Base-by-base conservation (phyloP, 148 eudicot species). In the Dianthus caryophyllus region DNA sequence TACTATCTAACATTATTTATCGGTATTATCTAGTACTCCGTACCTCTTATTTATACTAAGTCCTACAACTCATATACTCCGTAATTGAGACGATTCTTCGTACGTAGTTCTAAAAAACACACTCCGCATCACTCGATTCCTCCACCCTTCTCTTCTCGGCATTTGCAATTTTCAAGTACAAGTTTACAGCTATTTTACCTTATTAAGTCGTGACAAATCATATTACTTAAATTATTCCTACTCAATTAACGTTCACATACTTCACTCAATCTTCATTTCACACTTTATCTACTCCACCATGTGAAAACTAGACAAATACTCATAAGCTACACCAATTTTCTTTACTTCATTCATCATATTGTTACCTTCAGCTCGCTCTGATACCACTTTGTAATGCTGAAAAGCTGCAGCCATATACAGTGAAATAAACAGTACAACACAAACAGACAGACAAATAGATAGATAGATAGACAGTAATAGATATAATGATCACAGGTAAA, bases 401-500 rank as follows among this genome's bases (percentile, higher is more conserved):
- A n/a, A n/a, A n/a, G n/a, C n/a, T n/a, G n/a, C n/a, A n/a, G n/a
- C n/a, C n/a, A n/a, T n/a, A n/a, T n/a, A n/a, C n/a, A n/a, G n/a
- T n/a, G n/a, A n/a, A n/a, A n/a, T n/a, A n/a, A n/a, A n/a, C n/a
- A n/a, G n/a, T n/a, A n/a, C n/a, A 8, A 17, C 5, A 17, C 11
- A 1, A 44, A 18, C 38, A 26, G 26, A 0, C 20, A 30, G n/a
- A 33, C 38, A 65, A 50, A 4, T 41, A n/a, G 8, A 26, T 2
- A 2, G 3, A 26, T 5, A 17, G 11, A 0, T 16, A 27, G 5
- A 4, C 2, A 16, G 0, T 33, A 33, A 33, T 33, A 33, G 7
- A 3, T 2, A 33, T 33, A 33, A 94, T 94, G 99, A 94, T 94
- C 51, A 90, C 84, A 2, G 88, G 88, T 2, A 94, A 86, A 66